Base-by-base conservation (phyloP, 2,329 filamentous ascomycete genomes). In the Fusarium miscanthi region DNA sequence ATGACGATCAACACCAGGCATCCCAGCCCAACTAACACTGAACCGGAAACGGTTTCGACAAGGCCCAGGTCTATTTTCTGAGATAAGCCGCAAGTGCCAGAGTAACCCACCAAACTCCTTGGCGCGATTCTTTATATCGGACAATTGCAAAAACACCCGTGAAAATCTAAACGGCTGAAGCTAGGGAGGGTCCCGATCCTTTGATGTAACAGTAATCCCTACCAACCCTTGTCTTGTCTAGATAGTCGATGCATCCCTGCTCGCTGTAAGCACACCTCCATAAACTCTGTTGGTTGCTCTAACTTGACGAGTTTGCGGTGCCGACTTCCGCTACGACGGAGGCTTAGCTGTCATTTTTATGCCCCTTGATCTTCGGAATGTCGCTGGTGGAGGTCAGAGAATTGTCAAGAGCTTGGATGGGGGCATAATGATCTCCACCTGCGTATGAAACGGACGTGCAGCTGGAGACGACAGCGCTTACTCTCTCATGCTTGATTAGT, bases 181-280 rank as follows among this genome's bases (percentile, higher is more conserved):
- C 30, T 27, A 21, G 13, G 13, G 17, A n/a, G 19, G 58, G 21
- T 25, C 17, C 49, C 31, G 27, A 66, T 66, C 63, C 62, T 66
- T 35, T 19, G 40, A 59, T 66, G 38, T 33, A 58, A 66, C 61
- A 9, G 23, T 30, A 25, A n/a, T 51, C 30, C 41, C 17, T n/a
- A 27, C 41, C 17, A 16, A 27, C 25, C 62, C 35, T 33, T 63
- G 46, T 31, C 42, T 4, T n/a, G 27, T 12, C 17, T 14, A 51
- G 51, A 66, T 66, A 66, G 5, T 61, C 62, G 52, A 59, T 10
- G 8, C 17, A 66, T 45, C 63, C 45, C 14, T 51, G 52, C 16
- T 17, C 19, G 5, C 48, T 3, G 48, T n/a, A 13, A 12, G 13
- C 61, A 66, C 63, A 40, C 49, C 52, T 51, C 14, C 45, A 33